Evolutionary conservation across 768 basidiomycete species (phyloP), one percentile per base, ranked within the genome.

Genomic region (Boletus subparvulus): DNA sequence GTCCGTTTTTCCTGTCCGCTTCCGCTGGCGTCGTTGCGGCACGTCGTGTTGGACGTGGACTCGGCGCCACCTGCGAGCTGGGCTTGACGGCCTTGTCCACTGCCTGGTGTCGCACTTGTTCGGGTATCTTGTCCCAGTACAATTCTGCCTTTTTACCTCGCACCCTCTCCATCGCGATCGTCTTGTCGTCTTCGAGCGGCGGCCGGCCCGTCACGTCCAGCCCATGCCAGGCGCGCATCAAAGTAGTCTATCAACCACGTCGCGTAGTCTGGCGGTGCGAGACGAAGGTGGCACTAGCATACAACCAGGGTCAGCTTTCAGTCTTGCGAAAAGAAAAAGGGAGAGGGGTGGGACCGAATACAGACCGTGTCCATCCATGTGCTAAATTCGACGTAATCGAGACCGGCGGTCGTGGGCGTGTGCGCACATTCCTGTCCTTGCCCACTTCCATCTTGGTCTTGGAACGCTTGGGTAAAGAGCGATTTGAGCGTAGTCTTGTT

Each of bases 311-410:
- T 30, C 3, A 43, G 36, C 33, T 6, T 17, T 30, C 11, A 10
- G 14, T 40, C 14, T 19, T 4, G 9, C n/a, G 19, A 10, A 28
- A 6, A 30, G 13, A 30, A 3, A 17, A 6, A 17, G 16, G 6
- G 16, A 39, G 37, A 17, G 6, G 2, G 19, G 10, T 6, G 21
- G 21, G 21, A 21, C 9, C 7, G 28, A 30, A 47, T 2, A 47
- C 84, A 45, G 63, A 91, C 90, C 17, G 80, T 78, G 59, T 90
- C 84, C 78, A 88, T 84, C 16, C 88, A 86, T 67, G 91, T 92
- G 61, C 68, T 83, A 68, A 83, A 92, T 70, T 93, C 91, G 17
- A 92, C 80, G 53, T 94, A 94, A 64, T 92, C 88, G 30, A 93
- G 69, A 2, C 77, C 81, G 8, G 73, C 71, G 16, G 52, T 0